Evolutionary conservation across 768 basidiomycete genomes (phyloP).

Genomic region (Obba rivulosa): DNA sequence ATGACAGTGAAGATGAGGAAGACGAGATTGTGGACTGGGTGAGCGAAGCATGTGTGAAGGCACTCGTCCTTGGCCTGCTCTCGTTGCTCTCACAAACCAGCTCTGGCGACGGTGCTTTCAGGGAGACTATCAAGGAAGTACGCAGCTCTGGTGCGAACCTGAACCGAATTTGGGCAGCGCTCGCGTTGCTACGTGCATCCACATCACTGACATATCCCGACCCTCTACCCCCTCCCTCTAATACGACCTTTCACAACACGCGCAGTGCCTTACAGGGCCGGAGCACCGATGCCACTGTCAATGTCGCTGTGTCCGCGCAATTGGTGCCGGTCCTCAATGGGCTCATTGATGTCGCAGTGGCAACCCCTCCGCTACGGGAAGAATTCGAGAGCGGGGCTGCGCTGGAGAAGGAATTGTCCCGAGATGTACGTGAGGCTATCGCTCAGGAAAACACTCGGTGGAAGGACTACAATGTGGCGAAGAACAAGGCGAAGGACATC

Average conservation of each 20-base stretch:
- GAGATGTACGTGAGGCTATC: constrained; percentile 46
- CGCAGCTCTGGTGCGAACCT: constrained; percentile 49
- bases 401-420: constrained; percentile 48
- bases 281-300: constrained; percentile 15
- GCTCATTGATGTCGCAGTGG: constrained; percentile 48
- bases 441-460: constrained; percentile 57
- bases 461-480: constrained; percentile 36
- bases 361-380: constrained; percentile 43
- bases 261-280: constrained; percentile 30
- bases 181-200: constrained; percentile 39
- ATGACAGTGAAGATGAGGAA: constrained; percentile 34
- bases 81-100: constrained; percentile 42
- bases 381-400: constrained; percentile 57
- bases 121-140: constrained; percentile 45
- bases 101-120: constrained; percentile 27
- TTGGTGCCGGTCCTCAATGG: constrained; percentile 61
- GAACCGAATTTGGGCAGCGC: constrained; percentile 56
- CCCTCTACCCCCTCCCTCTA: constrained; percentile 50
- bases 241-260: constrained; percentile 35
- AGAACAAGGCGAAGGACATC: constrained; percentile 18
- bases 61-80: constrained; percentile 58
- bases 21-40: constrained; percentile 45
- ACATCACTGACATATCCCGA: constrained; percentile 43
- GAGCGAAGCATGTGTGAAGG: constrained; percentile 57
- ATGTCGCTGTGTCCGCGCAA: constrained; percentile 45